phyloP scores from a whole-genome alignment of 345 rosid genomes.

The Erysimum cheiranthoides region DNA sequence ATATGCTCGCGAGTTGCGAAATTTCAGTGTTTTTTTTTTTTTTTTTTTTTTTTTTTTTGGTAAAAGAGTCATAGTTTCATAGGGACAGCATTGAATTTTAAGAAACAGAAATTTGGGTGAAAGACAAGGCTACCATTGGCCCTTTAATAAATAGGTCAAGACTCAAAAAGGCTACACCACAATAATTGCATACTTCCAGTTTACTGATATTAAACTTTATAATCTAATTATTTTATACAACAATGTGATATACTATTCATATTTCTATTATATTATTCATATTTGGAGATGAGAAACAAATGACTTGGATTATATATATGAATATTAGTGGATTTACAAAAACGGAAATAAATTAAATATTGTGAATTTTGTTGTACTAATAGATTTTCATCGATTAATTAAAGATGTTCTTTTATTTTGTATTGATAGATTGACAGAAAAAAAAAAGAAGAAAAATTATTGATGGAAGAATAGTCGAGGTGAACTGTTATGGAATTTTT shows the following conservation, averaged over 20 bases:
- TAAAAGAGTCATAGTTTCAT: not conserved
- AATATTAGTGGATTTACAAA: not conserved
- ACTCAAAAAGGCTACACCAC: slow-evolving; percentile 36
- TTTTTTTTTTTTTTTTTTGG: not conserved
- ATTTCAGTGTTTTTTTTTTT: not conserved
- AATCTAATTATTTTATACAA: not conserved
- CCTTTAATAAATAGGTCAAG: slow-evolving; percentile 34
- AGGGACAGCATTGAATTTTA: slow-evolving; percentile 31
- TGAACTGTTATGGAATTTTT: not conserved
- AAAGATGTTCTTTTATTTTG: not conserved
- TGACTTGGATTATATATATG: not conserved
- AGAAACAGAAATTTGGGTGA: slow-evolving; percentile 22
- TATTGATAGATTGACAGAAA: not conserved
- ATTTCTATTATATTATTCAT: not conserved
- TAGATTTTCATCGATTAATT: not conserved
- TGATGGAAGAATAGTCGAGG: not conserved
- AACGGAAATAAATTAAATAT: not conserved
- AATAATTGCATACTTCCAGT: slow-evolving; percentile 16
- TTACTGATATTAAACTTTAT: not conserved
- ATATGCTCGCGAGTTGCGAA: not conserved
- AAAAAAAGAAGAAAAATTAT: not conserved
- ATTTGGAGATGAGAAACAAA: not conserved
- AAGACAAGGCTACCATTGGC: slow-evolving; percentile 40
- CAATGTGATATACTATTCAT: not conserved
- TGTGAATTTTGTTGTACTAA: not conserved